These are phyloP conservation scores for Colletotrichum magnum DNA, from an alignment of 2,329 filamentous ascomycete genomes.

Conservation along the genomic window DNA sequence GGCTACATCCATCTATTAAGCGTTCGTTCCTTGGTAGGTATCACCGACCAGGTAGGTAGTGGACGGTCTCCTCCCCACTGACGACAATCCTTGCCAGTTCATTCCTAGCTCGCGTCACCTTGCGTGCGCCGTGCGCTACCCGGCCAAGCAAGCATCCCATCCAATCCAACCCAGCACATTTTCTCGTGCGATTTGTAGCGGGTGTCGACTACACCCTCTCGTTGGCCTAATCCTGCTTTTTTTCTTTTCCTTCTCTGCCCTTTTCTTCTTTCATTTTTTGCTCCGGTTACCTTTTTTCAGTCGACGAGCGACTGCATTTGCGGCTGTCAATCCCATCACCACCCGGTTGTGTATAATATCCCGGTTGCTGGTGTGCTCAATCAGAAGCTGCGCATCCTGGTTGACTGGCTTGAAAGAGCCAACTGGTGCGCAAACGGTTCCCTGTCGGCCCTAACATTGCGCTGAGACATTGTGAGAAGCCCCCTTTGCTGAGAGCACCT, in stretches of 20 bases:
- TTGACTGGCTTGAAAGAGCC: conserved; percentile 15
- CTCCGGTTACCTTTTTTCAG: neutral
- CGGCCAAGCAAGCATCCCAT: conserved; percentile 30
- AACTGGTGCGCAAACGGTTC: conserved; percentile 24
- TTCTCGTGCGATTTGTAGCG: conserved; percentile 34
- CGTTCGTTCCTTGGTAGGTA: too few relatives aligned
- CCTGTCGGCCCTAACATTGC: conserved; percentile 29
- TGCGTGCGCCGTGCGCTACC: conserved; percentile 13
- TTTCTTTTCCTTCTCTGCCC: conserved; percentile 1
- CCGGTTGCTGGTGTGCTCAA: conserved; percentile 4
- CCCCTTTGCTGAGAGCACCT: conserved; percentile 15
- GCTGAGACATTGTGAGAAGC: conserved; percentile 39
- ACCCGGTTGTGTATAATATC: conserved; percentile 31
- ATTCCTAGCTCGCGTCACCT: conserved; percentile 35
- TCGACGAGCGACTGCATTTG: neutral
- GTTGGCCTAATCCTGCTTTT: neutral
- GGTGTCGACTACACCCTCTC: conserved; percentile 35
- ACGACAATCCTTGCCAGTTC: conserved; percentile 34
- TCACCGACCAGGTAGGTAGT: neutral
- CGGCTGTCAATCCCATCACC: conserved; percentile 6
- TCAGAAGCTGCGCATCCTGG: conserved; percentile 11
- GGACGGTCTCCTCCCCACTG: conserved; percentile 12
- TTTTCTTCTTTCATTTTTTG: neutral
- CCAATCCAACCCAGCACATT: conserved; percentile 35
- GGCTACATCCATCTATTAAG: too few relatives aligned